Percentiles rank a stretch among this genome's conserved stretches.
Conservation (phyloP, 2,329 filamentous ascomycete species). For the Aspergillus transmontanensis region DNA sequence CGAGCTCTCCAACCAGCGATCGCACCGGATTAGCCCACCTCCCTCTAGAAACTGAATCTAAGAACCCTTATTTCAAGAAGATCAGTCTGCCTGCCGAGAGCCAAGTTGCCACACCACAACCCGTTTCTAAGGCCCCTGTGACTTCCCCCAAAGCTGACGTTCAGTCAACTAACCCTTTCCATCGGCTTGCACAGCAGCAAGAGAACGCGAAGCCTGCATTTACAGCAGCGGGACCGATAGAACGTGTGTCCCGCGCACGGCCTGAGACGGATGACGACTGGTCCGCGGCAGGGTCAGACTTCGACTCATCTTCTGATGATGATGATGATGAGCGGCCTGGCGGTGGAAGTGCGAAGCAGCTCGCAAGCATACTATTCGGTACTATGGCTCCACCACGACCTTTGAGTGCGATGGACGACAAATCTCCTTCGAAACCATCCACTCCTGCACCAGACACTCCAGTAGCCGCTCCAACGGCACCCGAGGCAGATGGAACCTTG, state of each 20-base stretch:
- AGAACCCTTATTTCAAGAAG: slow-evolving; percentile 93
- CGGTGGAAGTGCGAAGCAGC: slow-evolving; percentile 81
- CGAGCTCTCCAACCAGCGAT: slow-evolving; percentile 52
- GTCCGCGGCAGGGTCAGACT: slow-evolving; percentile 76
- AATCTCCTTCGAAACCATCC: slow-evolving; percentile 53
- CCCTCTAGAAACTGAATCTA: slow-evolving; percentile 72
- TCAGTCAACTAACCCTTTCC: slow-evolving; percentile 92
- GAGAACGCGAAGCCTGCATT: slow-evolving; percentile 54
- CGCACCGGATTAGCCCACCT: slow-evolving; percentile 57
- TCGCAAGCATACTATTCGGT: slow-evolving; percentile 93
- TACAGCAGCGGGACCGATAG: slow-evolving; percentile 51
- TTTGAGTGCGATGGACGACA: slow-evolving; percentile 77
- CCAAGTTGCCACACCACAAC: slow-evolving; percentile 49
- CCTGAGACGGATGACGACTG: slow-evolving; percentile 74
- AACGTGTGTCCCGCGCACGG: slow-evolving; percentile 55
- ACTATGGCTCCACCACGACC: slow-evolving; percentile 94
- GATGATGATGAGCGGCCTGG: slow-evolving; percentile 78
- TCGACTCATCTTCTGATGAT: slow-evolving; percentile 70
- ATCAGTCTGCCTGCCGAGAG: slow-evolving; percentile 70
- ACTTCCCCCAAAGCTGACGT: slow-evolving; percentile 49
- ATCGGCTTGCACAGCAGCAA: slow-evolving; percentile 75
- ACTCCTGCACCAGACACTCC: slow-evolving; percentile 48
- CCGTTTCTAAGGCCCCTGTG: slow-evolving; percentile 46
- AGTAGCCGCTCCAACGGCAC: slow-evolving; percentile 39
- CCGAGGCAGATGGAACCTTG: slow-evolving; percentile 25